Base-by-base conservation (phyloP, 179 eudicot genomes). In the Patellifolia procumbens region DNA sequence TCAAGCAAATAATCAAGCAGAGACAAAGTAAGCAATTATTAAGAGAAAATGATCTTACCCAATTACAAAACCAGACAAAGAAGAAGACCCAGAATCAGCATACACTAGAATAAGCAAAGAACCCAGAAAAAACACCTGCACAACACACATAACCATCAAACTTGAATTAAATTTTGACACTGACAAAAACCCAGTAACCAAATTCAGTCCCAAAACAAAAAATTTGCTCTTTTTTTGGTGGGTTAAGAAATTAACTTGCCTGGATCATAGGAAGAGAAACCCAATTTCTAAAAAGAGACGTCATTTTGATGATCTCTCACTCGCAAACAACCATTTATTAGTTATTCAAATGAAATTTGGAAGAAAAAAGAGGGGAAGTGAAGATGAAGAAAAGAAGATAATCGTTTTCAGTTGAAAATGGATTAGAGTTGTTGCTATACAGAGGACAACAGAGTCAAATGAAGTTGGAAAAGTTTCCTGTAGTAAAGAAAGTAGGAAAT, bases 121-220 rank as follows among this genome's bases (percentile, higher is more conserved):
- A 72, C 72, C 85, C 71, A 77, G 51, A 76, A 82, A 72, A 49
- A 79, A 29, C 53, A 69, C 76, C 84, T 84, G 84, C 70, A 71
- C 31, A 78, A 12, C 70, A 55, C 55, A 61, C 7, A 73, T 45
- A 34, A 74, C 58, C 53, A 70, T 28, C 78, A 76, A 17, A 42
- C 7, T 17, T 53, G 48, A 55, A 66, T 79, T n/a, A n/a, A n/a
- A n/a, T n/a, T n/a, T 32, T 55, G 29, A 67, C 24, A 7, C 28
- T 7, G 48, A 22, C 35, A 19, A 15, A 48, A 69, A 71, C 22
- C 6, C 39, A 59, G 45, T 0, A 1, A 63, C 32, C 13, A 55
- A 17, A 63, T 56, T 19, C 2, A 42, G 8, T 11, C 15, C 11
- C 5, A 35, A 67, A 6, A 59, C 19, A 9, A 76, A 16, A 22